Percentiles rank a stretch among this genome's conserved stretches.
Conservation (phyloP, 805 yeast genomes). For the Metschnikowia proteae region DNA sequence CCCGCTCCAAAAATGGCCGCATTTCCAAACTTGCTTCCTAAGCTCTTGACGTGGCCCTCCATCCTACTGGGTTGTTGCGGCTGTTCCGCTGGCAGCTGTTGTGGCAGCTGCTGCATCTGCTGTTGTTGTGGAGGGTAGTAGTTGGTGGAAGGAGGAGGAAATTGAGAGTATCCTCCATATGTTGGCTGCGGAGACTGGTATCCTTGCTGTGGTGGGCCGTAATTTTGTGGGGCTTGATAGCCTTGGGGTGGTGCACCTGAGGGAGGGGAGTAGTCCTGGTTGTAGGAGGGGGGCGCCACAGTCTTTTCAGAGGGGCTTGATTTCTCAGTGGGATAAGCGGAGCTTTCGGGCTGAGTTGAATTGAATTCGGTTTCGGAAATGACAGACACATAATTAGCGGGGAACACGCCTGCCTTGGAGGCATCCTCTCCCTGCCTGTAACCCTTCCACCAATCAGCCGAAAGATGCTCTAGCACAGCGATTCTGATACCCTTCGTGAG, state of each 20-base stretch:
- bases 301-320: too few species aligned
- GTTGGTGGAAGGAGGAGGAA: slow-evolving; percentile 49
- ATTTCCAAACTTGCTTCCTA: slow-evolving; percentile 79
- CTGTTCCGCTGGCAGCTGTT: slow-evolving; percentile 21
- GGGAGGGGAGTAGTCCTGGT: neutral
- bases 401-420: slow-evolving; percentile 75
- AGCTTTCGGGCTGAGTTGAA: slow-evolving; percentile 20
- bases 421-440: slow-evolving; percentile 30
- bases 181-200: slow-evolving; percentile 25
- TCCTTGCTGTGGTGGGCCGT: neutral
- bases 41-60: slow-evolving; percentile 45
- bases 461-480: slow-evolving; percentile 65
- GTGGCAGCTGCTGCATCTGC: slow-evolving; percentile 20
- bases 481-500: slow-evolving; percentile 66
- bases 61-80: slow-evolving; percentile 17
- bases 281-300: slow-evolving; percentile 2
- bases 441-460: slow-evolving; percentile 93
- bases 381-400: slow-evolving; percentile 72
- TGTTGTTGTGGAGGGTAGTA: slow-evolving; percentile 38
- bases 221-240: slow-evolving; percentile 5
- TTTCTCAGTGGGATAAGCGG: neutral
- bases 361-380: slow-evolving; percentile 33
- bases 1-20: slow-evolving; percentile 98
- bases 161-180: slow-evolving; percentile 40
- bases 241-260: slow-evolving; percentile 1